Evolutionary conservation across 139 green algal genomes (phyloP).

Genomic region (Desmodesmus armatus): DNA sequence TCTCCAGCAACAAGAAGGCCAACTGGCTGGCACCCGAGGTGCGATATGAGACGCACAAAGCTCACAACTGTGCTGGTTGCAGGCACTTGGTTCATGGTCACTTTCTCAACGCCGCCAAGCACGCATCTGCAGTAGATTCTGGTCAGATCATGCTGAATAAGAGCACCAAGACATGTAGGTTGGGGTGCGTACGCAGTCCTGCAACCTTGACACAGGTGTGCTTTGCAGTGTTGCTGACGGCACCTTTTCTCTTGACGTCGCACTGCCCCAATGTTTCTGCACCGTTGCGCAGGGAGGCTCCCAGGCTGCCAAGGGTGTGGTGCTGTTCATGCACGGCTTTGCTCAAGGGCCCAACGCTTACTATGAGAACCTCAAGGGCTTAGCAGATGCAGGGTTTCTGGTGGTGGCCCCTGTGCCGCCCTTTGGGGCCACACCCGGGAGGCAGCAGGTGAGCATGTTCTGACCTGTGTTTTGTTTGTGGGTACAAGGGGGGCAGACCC

Average conservation of each 20-base stretch:
- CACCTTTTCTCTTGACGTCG: background rate
- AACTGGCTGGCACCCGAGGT: slow-evolving; percentile 22
- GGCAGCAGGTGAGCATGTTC: slow-evolving; percentile 45
- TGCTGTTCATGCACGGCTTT: slow-evolving; percentile 50
- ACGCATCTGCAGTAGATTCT: background rate
- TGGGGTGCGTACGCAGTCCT: background rate
- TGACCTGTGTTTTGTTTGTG: background rate
- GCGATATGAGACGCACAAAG: background rate
- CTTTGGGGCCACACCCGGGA: background rate
- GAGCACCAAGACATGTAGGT: background rate
- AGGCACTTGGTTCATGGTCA: background rate
- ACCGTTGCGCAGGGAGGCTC: background rate
- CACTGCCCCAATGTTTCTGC: background rate
- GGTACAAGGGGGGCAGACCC: no score
- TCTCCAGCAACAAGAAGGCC: background rate
- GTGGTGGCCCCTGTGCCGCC: slow-evolving; percentile 35
- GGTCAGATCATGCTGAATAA: background rate
- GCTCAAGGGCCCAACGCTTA: slow-evolving; percentile 42
- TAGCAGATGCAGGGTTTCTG: slow-evolving; percentile 21
- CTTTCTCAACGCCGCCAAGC: background rate
- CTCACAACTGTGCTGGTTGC: background rate
- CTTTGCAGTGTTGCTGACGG: background rate
- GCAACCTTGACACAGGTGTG: background rate
- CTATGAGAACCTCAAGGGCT: slow-evolving; percentile 11
- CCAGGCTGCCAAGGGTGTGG: slow-evolving; percentile 15